phyloP scores from a whole-genome alignment of 2,329 filamentous ascomycete species.

The Fusarium sp. region DNA sequence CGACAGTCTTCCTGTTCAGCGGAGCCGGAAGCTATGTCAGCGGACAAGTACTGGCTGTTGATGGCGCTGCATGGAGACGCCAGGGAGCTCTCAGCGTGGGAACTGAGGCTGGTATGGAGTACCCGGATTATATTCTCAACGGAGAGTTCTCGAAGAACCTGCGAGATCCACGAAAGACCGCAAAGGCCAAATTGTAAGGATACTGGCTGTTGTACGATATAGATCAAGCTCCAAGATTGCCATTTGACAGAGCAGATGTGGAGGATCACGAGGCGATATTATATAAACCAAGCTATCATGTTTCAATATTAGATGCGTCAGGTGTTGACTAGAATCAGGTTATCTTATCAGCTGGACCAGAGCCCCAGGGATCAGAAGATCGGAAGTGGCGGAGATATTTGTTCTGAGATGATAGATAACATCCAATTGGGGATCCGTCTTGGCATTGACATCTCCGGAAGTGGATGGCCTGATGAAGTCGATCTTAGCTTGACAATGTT shows the following conservation, averaged over 20 bases:
- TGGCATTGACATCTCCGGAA: constrained; percentile 26
- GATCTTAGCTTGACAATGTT: background rate
- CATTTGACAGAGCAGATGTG: background rate
- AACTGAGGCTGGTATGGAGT: constrained; percentile 60
- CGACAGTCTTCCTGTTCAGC: constrained; percentile 89
- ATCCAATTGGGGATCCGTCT: constrained; percentile 9
- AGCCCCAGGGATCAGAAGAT: background rate
- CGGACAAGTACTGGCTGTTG: constrained; percentile 82
- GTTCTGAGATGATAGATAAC: constrained; percentile 24
- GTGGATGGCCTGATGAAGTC: constrained; percentile 15
- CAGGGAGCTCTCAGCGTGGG: constrained; percentile 61
- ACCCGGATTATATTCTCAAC: constrained; percentile 62
- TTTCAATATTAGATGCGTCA: background rate
- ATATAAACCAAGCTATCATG: background rate
- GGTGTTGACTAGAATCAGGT: background rate
- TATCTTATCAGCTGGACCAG: constrained; percentile 15
- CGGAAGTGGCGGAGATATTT: constrained; percentile 36
- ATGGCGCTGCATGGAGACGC: constrained; percentile 69
- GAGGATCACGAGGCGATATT: background rate
- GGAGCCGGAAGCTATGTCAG: constrained; percentile 89
- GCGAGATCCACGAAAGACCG: constrained; percentile 50
- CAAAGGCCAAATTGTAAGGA: constrained; percentile 55
- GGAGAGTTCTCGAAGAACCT: constrained; percentile 52
- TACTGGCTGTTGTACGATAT: background rate
- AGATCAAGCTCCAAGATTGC: background rate